Percentiles rank a stretch among this genome's conserved stretches.
Conservation (phyloP, 441 rosid species). For the Gossypium schwendimanii region DNA sequence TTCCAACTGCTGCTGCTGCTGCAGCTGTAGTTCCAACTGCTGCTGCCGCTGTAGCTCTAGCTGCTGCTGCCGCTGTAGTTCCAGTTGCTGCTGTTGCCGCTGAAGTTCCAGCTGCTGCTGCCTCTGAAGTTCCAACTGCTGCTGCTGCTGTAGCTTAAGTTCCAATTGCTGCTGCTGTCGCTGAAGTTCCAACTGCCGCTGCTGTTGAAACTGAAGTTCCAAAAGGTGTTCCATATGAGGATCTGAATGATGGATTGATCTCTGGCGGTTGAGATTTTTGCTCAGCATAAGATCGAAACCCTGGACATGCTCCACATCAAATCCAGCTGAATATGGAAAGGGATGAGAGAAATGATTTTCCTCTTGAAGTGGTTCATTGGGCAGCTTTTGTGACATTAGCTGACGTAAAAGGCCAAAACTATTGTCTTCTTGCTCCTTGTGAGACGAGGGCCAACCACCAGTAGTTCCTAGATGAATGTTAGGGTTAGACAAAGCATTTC, state of each 20-base stretch:
- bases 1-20: constrained; percentile 21
- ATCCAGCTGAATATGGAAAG: constrained; percentile 12
- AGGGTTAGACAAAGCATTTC: constrained; percentile 38
- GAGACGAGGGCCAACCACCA: constrained; percentile 43
- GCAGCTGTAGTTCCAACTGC: constrained; percentile 53
- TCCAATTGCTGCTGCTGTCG: constrained; percentile 30
- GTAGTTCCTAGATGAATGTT: constrained; percentile 42
- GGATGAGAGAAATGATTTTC: constrained; percentile 17
- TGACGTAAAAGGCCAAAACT: constrained; percentile 50
- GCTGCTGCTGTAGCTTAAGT: constrained; percentile 29
- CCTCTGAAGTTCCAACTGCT: constrained; percentile 2
- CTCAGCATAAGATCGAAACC: constrained; percentile 4
- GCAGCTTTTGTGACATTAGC: constrained; percentile 27
- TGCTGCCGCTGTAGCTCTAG: constrained; percentile 51
- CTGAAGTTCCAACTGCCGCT: constrained; percentile 57
- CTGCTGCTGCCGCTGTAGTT: constrained; percentile 41
- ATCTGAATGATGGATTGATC: constrained; percentile 29
- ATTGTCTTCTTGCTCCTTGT: constrained; percentile 44
- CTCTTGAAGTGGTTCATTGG: constrained; percentile 36
- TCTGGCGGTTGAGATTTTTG: constrained; percentile 13
- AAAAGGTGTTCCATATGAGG: constrained; percentile 45
- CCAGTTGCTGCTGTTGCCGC: constrained; percentile 14
- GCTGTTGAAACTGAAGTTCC: constrained; percentile 49
- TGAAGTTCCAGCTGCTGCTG: constrained; percentile 19
- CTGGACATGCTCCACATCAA: constrained; percentile 8